Base-by-base conservation (phyloP, 2,329 filamentous ascomycete genomes). In the Hymenoscyphus scutula region DNA sequence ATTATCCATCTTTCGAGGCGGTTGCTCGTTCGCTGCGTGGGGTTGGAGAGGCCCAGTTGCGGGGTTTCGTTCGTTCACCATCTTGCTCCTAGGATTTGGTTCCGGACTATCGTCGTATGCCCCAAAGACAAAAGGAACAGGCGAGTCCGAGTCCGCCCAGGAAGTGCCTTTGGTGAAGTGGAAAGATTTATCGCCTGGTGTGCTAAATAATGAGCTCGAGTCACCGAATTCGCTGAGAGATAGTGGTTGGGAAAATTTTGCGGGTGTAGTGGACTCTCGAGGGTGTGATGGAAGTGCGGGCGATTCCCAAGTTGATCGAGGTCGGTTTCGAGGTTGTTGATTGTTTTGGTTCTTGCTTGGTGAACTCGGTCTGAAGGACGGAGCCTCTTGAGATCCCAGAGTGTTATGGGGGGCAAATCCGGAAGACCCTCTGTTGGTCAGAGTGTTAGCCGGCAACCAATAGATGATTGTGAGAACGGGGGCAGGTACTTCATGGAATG, bases 11-110 rank as follows among this genome's bases (percentile, higher is more conserved):
- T 41, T 56, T 34, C 48, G 64, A 61, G 60, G 38, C 15, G 60
- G 51, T 51, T 72, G 65, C 19, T 70, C 70, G 45, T 73, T 72
- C 19, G 63, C 53, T 5, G 59, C 64, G 30, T 65, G 64, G 38
- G 71, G 62, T 11, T 64, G 62, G 10, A 71, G 60, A 37, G 68
- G 65, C 4, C 62, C 70, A 65, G 74, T 74, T 27, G 70, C 71
- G 62, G 73, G 71, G 53, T 68, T 71, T 68, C 69, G 63, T 65
- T 75, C 73, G 56, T 73, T 74, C 54, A 74, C 73, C 73, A 75
- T 75, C 38, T 63, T 70, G 63, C 53, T 62, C 15, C 54, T 41
- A 15, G 29, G 19, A 10, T 45, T 38, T 27, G 48, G 27, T 27
- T 51, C 45, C 3, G 30, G 32, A 23, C 41, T 30, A 29, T 65